Evolutionary conservation across 2,329 filamentous ascomycete species (phyloP).

Genomic region (Pestalotiopsis sp.): DNA sequence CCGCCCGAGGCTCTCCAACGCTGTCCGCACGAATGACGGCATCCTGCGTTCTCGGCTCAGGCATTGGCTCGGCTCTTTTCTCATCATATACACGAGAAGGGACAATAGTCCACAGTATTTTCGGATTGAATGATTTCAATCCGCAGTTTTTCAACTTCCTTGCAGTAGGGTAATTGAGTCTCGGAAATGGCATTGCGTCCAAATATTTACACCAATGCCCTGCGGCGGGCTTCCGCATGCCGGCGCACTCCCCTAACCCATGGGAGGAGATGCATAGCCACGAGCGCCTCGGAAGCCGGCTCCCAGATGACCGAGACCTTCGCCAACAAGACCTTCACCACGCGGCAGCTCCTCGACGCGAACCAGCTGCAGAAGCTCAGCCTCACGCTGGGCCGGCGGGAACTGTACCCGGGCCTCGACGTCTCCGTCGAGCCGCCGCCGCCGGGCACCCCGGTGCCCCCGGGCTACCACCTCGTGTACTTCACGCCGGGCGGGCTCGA

Average conservation of each 20-base stretch:
- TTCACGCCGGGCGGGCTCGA: constrained; percentile 63
- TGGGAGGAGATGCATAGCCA: not conserved
- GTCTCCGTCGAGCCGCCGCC: constrained; percentile 40
- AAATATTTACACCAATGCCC: not conserved
- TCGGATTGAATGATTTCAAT: too few relatives aligned
- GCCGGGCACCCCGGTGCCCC: constrained; percentile 52
- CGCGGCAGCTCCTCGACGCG: constrained; percentile 56
- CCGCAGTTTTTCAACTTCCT: too few relatives aligned
- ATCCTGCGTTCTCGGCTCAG: too few relatives aligned
- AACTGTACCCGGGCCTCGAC: constrained; percentile 42
- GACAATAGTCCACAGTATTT: too few relatives aligned
- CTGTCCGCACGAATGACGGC: too few relatives aligned
- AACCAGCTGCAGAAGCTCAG: constrained; percentile 67
- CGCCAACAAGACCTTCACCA: constrained; percentile 26
- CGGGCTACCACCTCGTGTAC: constrained; percentile 65
- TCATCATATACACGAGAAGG: too few relatives aligned
- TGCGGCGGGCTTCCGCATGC: not conserved
- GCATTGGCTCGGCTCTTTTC: too few relatives aligned
- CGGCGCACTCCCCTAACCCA: not conserved
- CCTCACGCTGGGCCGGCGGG: constrained; percentile 56
- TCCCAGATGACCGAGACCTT: constrained; percentile 33
- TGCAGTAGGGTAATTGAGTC: too few relatives aligned
- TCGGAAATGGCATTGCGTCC: too few relatives aligned
- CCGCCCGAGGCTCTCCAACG: too few relatives aligned
- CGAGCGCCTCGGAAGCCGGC: constrained; percentile 17